Evolutionary conservation across 257 asterid genomes (phyloP).

Genomic region (Przewalskia tangutica): DNA sequence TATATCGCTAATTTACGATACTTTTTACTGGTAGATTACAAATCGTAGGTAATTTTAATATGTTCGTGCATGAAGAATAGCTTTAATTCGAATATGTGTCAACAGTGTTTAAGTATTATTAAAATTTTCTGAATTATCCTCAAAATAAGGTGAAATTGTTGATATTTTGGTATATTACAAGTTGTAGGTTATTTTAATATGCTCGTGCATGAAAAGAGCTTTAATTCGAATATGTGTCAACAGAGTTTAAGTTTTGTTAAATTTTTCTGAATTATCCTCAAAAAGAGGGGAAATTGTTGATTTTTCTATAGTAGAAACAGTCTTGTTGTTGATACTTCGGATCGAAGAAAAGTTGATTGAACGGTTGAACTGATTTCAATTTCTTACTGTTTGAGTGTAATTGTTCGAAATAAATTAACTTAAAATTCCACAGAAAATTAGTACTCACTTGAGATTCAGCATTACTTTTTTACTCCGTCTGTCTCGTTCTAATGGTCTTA

Average conservation of each 20-base stretch:
- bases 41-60: too few relatives aligned
- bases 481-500: neutral
- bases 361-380: neutral
- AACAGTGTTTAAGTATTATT: neutral
- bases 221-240: neutral
- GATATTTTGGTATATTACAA: neutral
- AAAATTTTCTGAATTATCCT: neutral
- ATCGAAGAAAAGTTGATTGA: neutral
- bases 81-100: neutral
- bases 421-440: neutral
- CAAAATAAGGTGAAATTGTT: neutral
- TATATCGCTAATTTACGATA: neutral
- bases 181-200: neutral
- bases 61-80: neutral
- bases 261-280: neutral
- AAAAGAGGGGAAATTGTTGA: neutral
- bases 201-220: neutral
- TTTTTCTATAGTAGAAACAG: too few relatives aligned
- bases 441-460: neutral
- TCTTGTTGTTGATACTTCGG: neutral
- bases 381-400: neutral
- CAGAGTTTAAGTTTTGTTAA: neutral
- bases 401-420: neutral
- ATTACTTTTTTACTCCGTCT: neutral
- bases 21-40: neutral